Evolutionary conservation across 2,329 filamentous ascomycete species (phyloP).

Genomic region (Pseudocercospora macadamiae): DNA sequence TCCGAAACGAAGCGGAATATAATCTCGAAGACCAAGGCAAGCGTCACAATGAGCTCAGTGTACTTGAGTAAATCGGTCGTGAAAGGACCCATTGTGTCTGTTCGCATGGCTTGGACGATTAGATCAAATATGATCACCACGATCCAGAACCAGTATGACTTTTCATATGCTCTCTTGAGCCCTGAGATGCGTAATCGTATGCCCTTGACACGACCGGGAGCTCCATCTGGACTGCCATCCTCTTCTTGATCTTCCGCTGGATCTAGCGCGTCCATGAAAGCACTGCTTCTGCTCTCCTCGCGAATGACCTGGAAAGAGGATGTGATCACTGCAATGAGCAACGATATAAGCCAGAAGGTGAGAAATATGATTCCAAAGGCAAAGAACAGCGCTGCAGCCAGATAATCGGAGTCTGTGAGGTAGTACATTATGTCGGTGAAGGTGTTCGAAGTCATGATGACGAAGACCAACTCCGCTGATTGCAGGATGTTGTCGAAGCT

Average conservation of each 20-base stretch:
- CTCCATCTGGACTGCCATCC: not conserved
- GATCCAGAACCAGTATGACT: conserved; percentile 77
- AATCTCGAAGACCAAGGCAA: conserved; percentile 81
- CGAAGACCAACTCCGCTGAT: conserved; percentile 91
- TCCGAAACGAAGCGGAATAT: conserved; percentile 74
- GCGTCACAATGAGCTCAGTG: conserved; percentile 75
- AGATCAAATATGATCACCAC: conserved; percentile 77
- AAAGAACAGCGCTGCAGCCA: conserved; percentile 79
- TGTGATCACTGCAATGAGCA: conserved; percentile 94
- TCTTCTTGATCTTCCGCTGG: conserved; percentile 31
- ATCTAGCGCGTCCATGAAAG: conserved; percentile 77
- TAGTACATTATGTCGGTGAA: conserved; percentile 95
- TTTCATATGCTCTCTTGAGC: conserved; percentile 74
- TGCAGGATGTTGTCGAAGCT: conserved; percentile 95
- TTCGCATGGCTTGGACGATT: conserved; percentile 76
- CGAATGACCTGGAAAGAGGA: conserved; percentile 98
- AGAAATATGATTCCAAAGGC: conserved; percentile 79
- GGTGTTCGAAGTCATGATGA: conserved; percentile 98
- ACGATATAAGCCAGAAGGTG: conserved; percentile 94
- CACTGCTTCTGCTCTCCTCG: conserved; percentile 91
- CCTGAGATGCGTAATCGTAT: conserved; percentile 39
- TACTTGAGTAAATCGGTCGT: conserved; percentile 68
- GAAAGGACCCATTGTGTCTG: conserved; percentile 69
- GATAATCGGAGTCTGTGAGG: conserved; percentile 87
- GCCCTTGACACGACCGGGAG: not conserved